Evolutionary conservation across 2,329 filamentous ascomycete species (phyloP).

Genomic region (Fusarium mexicanum): DNA sequence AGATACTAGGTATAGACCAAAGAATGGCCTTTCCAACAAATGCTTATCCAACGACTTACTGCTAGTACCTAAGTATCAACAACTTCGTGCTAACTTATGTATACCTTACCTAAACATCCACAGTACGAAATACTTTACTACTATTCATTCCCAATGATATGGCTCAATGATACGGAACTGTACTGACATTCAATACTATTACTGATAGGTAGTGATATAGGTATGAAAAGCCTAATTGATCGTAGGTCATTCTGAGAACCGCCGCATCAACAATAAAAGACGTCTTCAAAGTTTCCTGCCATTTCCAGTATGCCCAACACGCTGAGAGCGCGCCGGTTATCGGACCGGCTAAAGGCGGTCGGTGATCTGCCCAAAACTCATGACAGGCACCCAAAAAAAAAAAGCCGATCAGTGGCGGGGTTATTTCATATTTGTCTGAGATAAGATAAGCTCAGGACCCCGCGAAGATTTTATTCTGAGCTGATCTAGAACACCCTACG

Average conservation of each 20-base stretch:
- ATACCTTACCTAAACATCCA: background rate
- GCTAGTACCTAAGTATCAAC: too few species aligned
- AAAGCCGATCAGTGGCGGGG: slow-evolving; percentile 21
- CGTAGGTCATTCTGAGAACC: too few species aligned
- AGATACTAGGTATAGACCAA: background rate
- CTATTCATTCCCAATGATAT: background rate
- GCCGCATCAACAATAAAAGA: background rate
- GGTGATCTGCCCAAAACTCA: background rate
- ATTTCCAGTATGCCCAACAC: background rate
- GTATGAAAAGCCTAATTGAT: background rate
- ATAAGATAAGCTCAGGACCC: slow-evolving; percentile 45
- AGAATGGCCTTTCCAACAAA: background rate
- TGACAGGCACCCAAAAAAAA: background rate
- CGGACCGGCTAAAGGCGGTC: slow-evolving; percentile 1
- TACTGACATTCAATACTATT: background rate
- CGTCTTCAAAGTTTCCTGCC: background rate
- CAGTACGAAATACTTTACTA: too few species aligned
- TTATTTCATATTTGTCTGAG: slow-evolving; percentile 11
- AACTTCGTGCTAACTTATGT: background rate
- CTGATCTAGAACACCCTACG: slow-evolving; percentile 16
- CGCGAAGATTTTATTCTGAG: slow-evolving; percentile 49
- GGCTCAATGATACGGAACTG: background rate
- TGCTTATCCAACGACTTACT: background rate
- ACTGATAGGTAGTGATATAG: background rate
- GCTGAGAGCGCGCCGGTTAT: background rate